Base-by-base conservation (phyloP, 1,139 yeast genomes). In the Wickerhamomyces sp. region DNA sequence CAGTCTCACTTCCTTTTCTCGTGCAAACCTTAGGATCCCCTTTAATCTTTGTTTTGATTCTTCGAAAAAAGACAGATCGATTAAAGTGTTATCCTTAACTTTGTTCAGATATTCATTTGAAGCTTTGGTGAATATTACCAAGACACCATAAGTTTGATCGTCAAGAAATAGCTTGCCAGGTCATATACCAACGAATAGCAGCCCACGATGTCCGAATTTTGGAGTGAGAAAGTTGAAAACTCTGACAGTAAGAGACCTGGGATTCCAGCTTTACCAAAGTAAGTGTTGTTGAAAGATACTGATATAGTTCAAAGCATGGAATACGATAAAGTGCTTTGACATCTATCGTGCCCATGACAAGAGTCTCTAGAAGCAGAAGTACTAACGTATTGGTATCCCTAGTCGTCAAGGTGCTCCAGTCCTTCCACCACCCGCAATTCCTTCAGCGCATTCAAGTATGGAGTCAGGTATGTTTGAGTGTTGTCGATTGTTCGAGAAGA, bases 401-500 rank as follows among this genome's bases (percentile, higher is more conserved):
- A 61, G 64, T 39, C 64, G 59, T 43, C 65, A 61, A 52, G 62
- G 60, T 13, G 58, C 64, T 11, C 66, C 65, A 10, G 63, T 62
- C 23, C 48, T 62, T 13, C 64, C 64, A n/a, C 62, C 64, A 26
- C 65, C 65, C 10, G 53, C 56, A 26, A 46, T 54, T 7, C 48
- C 54, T 15, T 56, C 57, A 18, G 47, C 54, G n/a, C 58, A 49
- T 43, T 41, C 53, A 23, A 40, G 53, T 11, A 47, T 53, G 44
- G 59, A 56, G 40, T 47, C 57, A 30, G 56, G 60, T 56, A 50
- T 32, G 60, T 52, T 27, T 30, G 3, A 18, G 23, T 18, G 23
- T 18, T 18, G 23, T 18, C 23, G 23, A 18, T 18, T 5, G 5
- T 18, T 18, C 23, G 23, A 18, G 23, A 18, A 18, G 23, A 18